These are phyloP conservation scores for Plasmodium adleri DNA, from an alignment of 169 alveolate genomes.

Conservation along the genomic window DNA sequence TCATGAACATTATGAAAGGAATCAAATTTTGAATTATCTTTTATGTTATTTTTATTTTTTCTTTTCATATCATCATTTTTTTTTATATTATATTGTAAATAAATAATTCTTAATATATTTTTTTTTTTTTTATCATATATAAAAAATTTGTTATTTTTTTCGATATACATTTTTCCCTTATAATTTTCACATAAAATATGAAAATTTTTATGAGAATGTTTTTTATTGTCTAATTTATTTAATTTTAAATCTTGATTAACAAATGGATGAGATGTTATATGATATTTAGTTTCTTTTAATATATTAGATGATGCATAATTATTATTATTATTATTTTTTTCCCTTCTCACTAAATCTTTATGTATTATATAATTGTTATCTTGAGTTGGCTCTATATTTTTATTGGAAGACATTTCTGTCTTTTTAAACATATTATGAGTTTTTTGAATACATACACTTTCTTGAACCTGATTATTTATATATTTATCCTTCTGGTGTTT, in stretches of 20 bases:
- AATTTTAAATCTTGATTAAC: too few relatives aligned
- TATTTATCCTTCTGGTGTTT: background rate
- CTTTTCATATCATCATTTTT: background rate
- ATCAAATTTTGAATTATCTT: background rate
- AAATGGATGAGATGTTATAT: too few relatives aligned
- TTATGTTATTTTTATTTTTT: background rate
- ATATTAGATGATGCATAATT: too few relatives aligned
- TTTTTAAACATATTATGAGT: too few relatives aligned
- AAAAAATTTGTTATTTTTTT: constrained; percentile 41
- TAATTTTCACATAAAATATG: constrained; percentile 22
- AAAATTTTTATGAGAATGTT: background rate
- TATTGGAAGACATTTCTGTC: too few relatives aligned
- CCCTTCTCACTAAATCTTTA: too few relatives aligned
- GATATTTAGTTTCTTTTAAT: too few relatives aligned
- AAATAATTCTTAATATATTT: constrained; percentile 22
- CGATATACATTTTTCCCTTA: constrained; percentile 44
- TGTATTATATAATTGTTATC: too few relatives aligned
- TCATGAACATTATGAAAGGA: background rate
- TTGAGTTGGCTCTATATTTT: too few relatives aligned
- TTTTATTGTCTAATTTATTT: too few relatives aligned
- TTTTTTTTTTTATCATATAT: constrained; percentile 36
- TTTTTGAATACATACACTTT: background rate
- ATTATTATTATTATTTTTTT: too few relatives aligned
- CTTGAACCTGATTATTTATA: background rate
- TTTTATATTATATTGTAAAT: constrained; percentile 1